Base-by-base conservation (phyloP, 2,329 filamentous ascomycete species). In the Lizonia empirigonia region DNA sequence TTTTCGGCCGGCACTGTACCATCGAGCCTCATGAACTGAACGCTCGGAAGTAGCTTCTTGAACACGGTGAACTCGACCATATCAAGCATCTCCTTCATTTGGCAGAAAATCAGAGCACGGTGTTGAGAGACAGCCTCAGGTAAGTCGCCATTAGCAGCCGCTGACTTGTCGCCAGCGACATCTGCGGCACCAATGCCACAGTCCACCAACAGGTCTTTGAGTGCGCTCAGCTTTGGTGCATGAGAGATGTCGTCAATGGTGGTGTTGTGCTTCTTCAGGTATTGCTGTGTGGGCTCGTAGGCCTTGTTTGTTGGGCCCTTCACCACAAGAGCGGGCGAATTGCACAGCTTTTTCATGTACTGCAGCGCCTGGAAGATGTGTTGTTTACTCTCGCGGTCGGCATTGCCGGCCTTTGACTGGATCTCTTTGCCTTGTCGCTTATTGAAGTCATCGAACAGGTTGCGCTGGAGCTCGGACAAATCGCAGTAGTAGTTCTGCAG, bases 31-130 rank as follows among this genome's bases (percentile, higher is more conserved):
- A 97, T 84, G 70, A 88, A 97, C 29, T 95, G 94, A 5, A 97
- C 92, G 0, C 88, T 89, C 1, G 94, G 94, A n/a, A 99, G 82
- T 76, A 97, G 82, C 67, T 89, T 88, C 72, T 90, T 91, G 30
- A 99, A 78, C 1, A 99, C 94, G 50, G 93, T 92, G 64, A 89
- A 91, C 70, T 97, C 92, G 2, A 99, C 95, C 85, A 99, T 97
- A 73, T 99, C 94, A 19, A 99, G 82, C 95, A 99, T 99, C 74
- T 99, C 94, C 76, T 99, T 99, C 91, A 99, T 97, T 73, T 99
- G 94, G 67, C 94, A 99, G 80, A 99, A 99, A 61, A 99, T 89
- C 22, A 99, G 84, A 0, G 94, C 95, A 35, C 94, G 90, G 71
- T 99, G 94, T 23, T 93, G 94, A 55, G 94, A 96, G 71, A 99